Evolutionary conservation across 495 filamentous ascomycete species (phyloP).

Genomic region (Staphylotrichum longicolle): DNA sequence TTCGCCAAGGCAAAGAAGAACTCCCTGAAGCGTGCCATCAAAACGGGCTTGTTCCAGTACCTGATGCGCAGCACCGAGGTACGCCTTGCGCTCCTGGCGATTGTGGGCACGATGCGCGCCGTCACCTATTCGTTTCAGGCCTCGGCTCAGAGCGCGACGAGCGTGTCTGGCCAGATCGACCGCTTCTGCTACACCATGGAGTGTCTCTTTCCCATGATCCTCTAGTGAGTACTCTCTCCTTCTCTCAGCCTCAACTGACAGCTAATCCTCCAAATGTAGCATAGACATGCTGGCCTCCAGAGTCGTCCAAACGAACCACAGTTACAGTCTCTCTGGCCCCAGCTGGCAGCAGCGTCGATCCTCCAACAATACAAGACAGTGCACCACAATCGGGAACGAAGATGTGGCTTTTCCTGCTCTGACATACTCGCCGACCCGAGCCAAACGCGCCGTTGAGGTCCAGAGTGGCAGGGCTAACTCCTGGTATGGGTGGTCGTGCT

Average conservation of each 20-base stretch:
- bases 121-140: conserved; percentile 39
- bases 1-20: conserved; percentile 25
- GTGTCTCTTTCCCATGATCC: conserved; percentile 39
- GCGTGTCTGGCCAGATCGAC: conserved; percentile 34
- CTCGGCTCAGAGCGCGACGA: conserved; percentile 33
- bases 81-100: conserved; percentile 33
- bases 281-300: conserved; percentile 32
- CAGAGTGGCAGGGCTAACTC: too few species aligned
- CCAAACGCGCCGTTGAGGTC: too few species aligned
- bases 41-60: conserved; percentile 32
- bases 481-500: too few species aligned
- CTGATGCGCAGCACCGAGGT: conserved; percentile 41
- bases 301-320: conserved; percentile 3
- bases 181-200: conserved; percentile 40
- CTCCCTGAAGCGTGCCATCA: conserved; percentile 9
- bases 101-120: conserved; percentile 36
- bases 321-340: too few species aligned
- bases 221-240: conserved; percentile 17
- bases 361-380: too few species aligned
- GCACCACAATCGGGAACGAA: too few species aligned
- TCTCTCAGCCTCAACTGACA: background rate
- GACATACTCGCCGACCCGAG: too few species aligned
- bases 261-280: conserved; percentile 9
- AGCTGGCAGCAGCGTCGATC: too few species aligned
- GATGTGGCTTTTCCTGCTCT: too few species aligned